phyloP scores from a whole-genome alignment of 1,139 yeast genomes.

The Blastobotrys indianensis region DNA sequence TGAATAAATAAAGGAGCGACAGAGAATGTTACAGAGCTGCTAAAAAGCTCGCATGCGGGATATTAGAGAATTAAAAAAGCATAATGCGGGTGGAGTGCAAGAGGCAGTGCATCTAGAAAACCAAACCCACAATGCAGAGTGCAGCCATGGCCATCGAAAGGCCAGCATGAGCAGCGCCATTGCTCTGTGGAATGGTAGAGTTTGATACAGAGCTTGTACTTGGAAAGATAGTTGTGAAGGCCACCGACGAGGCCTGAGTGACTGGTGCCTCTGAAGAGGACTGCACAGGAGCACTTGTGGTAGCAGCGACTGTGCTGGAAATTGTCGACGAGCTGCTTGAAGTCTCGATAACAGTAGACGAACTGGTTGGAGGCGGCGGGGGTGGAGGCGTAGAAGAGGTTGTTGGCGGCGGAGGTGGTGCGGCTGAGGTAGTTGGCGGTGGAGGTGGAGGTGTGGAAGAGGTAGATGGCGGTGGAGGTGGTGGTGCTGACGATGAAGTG shows the following conservation, averaged over 20 bases:
- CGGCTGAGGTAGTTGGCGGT: background rate
- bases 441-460: conserved; percentile 1
- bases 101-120: too few relatives aligned
- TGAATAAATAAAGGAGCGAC: too few relatives aligned
- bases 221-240: background rate
- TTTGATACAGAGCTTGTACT: background rate
- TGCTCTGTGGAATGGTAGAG: background rate
- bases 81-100: too few relatives aligned
- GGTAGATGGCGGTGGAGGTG: background rate
- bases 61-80: too few relatives aligned
- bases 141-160: conserved; percentile 2
- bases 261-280: background rate
- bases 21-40: too few relatives aligned
- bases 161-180: conserved; percentile 6
- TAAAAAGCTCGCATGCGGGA: too few relatives aligned
- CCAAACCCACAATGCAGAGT: too few relatives aligned
- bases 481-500: background rate
- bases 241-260: too few relatives aligned
- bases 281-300: background rate
- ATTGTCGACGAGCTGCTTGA: background rate
- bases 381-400: background rate
- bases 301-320: background rate
- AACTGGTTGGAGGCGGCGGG: background rate
- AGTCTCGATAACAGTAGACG: background rate
- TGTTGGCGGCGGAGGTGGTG: background rate